Conservation (phyloP, 768 basidiomycete species). For the Russula sp. region DNA sequence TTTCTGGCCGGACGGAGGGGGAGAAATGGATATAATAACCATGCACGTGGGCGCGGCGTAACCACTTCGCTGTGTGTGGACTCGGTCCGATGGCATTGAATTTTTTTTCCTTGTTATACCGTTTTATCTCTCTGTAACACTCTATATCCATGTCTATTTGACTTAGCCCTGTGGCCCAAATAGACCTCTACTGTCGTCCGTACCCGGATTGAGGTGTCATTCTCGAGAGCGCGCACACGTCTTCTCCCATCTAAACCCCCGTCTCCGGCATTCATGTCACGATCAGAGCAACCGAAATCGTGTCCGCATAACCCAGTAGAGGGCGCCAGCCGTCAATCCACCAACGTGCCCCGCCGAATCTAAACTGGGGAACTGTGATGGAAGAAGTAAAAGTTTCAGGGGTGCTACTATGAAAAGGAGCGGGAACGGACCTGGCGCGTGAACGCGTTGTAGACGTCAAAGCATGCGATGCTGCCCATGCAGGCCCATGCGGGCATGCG, state of each 20-base stretch:
- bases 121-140: background rate
- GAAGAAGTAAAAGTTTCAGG: background rate
- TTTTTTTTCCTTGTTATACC: conserved; percentile 4
- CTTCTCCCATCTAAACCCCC: too few relatives aligned
- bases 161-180: background rate
- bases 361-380: conserved; percentile 5
- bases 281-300: conserved; percentile 6
- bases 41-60: background rate
- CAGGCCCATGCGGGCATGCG: conserved; percentile 77
- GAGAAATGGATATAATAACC: background rate
- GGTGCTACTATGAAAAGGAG: background rate
- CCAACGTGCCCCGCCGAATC: conserved; percentile 21
- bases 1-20: too few relatives aligned
- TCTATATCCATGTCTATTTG: conserved; percentile 5
- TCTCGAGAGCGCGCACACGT: too few relatives aligned
- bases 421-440: conserved; percentile 30
- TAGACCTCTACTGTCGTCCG: background rate
- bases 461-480: conserved; percentile 60
- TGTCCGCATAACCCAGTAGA: conserved; percentile 17
- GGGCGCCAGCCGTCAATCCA: conserved; percentile 15
- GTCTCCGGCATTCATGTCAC: background rate
- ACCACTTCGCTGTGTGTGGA: background rate
- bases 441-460: conserved; percentile 43
- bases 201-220: too few relatives aligned
- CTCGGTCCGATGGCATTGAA: background rate